A percentile compares a stretch with the other conserved stretches of the same genome.
Conservation (phyloP, 1,139 yeast genomes). For the Suhomyces taliae region DNA sequence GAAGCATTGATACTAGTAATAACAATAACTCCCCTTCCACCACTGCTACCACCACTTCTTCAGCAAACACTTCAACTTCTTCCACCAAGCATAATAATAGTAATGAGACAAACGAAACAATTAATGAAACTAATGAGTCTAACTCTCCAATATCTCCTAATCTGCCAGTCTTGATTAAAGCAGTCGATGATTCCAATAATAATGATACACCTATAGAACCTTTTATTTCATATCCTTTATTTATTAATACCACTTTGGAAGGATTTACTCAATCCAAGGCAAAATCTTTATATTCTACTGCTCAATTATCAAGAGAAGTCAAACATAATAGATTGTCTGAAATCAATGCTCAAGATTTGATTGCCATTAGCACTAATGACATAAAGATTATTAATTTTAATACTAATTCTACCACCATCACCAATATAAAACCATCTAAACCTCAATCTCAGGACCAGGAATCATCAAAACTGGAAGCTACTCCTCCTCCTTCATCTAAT, state of each 20-base stretch:
- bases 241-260: slow-evolving; percentile 9
- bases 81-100: slow-evolving; percentile 8
- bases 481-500: slow-evolving; percentile 15
- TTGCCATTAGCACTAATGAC: slow-evolving; percentile 4
- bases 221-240: slow-evolving; percentile 12
- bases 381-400: slow-evolving; percentile 21
- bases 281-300: neutral
- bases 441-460: neutral
- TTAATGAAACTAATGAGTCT: slow-evolving; percentile 8
- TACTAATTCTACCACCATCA: slow-evolving; percentile 13
- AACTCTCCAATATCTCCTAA: neutral
- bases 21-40: neutral
- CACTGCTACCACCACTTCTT: too few relatives aligned
- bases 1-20: slow-evolving; percentile 8
- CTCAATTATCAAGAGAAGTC: neutral
- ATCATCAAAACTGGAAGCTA: neutral
- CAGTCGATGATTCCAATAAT: slow-evolving; percentile 1
- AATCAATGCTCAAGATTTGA: slow-evolving; percentile 4
- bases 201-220: slow-evolving; percentile 10
- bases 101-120: slow-evolving; percentile 14
- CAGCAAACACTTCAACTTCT: neutral
- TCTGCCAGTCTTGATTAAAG: neutral
- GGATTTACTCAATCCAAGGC: slow-evolving; percentile 1
- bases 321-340: slow-evolving; percentile 1
- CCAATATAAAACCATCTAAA: slow-evolving; percentile 3